Evolutionary conservation across 2,329 filamentous ascomycete genomes (phyloP).

Genomic region (Arthroderma sp.): DNA sequence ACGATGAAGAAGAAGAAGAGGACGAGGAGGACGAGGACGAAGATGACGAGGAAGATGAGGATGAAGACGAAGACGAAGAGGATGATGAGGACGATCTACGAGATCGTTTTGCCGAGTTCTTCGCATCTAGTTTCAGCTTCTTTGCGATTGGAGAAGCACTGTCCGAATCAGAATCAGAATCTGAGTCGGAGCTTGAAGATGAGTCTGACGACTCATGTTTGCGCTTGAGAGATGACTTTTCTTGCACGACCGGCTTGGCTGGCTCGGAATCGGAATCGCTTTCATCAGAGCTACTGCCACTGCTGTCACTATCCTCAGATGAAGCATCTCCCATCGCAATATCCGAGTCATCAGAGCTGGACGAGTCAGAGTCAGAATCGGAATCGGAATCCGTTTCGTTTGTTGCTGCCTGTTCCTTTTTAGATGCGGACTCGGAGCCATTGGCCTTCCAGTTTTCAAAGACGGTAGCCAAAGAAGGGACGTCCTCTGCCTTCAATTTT

Average conservation of each 20-base stretch:
- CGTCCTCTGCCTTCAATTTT: slow-evolving; percentile 9
- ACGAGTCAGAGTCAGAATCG: slow-evolving; percentile 6
- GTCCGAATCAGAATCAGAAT: slow-evolving; percentile 16
- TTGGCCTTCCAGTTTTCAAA: slow-evolving; percentile 19
- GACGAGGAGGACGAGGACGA: slow-evolving; percentile 20
- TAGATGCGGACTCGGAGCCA: not conserved
- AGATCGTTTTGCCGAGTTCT: slow-evolving; percentile 22
- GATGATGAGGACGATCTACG: slow-evolving; percentile 18
- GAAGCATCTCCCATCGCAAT: too few relatives aligned
- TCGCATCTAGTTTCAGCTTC: slow-evolving; percentile 36
- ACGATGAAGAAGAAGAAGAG: slow-evolving; percentile 20
- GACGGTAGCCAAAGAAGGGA: slow-evolving; percentile 29
- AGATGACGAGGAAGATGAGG: too few relatives aligned
- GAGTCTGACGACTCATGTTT: slow-evolving; percentile 40
- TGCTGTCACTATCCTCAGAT: too few relatives aligned
- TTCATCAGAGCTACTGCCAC: not conserved
- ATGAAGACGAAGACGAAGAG: slow-evolving; percentile 15
- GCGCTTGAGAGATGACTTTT: slow-evolving; percentile 35
- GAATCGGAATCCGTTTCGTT: slow-evolving; percentile 6
- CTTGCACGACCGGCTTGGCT: slow-evolving; percentile 27
- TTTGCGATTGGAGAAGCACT: slow-evolving; percentile 37
- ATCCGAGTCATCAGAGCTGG: slow-evolving; percentile 25
- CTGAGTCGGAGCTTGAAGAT: slow-evolving; percentile 24
- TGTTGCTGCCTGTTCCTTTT: not conserved
- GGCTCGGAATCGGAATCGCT: slow-evolving; percentile 30